A percentile compares a stretch with the other conserved stretches of the same genome.
phyloP scores from a whole-genome alignment of 495 filamentous ascomycete species.

The Xylaria venustula region DNA sequence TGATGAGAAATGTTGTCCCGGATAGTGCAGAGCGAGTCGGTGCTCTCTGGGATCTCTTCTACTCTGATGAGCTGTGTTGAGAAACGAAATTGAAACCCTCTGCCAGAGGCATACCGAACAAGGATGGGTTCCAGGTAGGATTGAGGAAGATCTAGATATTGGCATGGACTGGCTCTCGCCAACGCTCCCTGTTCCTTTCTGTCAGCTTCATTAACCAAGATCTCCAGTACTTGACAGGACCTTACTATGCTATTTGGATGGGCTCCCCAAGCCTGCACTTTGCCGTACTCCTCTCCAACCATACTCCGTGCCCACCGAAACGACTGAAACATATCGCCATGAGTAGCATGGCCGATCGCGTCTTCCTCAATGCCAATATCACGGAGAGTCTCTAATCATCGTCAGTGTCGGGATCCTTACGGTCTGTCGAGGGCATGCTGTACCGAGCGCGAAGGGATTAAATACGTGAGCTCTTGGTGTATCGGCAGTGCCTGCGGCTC shows the following conservation, averaged over 20 bases:
- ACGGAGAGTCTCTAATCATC: slow-evolving; percentile 48
- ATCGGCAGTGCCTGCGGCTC: slow-evolving; percentile 45
- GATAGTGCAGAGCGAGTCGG: slow-evolving; percentile 34
- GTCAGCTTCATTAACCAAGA: slow-evolving; percentile 31
- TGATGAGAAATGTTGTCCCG: slow-evolving; percentile 40
- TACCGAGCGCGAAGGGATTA: slow-evolving; percentile 50
- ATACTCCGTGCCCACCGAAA: slow-evolving; percentile 54
- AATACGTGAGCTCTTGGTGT: slow-evolving; percentile 56
- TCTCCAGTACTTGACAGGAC: not conserved
- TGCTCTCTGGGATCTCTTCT: slow-evolving; percentile 20
- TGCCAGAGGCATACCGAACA: slow-evolving; percentile 34
- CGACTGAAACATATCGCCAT: slow-evolving; percentile 44
- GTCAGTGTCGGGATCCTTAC: not conserved
- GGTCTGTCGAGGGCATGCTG: not conserved
- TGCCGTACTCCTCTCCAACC: slow-evolving; percentile 54
- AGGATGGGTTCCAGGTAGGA: slow-evolving; percentile 45
- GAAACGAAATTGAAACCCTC: slow-evolving; percentile 42
- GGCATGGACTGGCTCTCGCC: slow-evolving; percentile 28
- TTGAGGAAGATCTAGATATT: slow-evolving; percentile 45
- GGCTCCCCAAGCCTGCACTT: slow-evolving; percentile 53
- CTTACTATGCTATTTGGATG: slow-evolving; percentile 42
- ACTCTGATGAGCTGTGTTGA: slow-evolving; percentile 35
- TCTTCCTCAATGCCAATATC: slow-evolving; percentile 56
- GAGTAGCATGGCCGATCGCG: slow-evolving; percentile 35
- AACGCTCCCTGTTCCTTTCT: slow-evolving; percentile 2